Percentiles rank a stretch among this genome's conserved stretches.
Conservation (phyloP, 2,329 filamentous ascomycete genomes). For the Shiraia bambusicola region DNA sequence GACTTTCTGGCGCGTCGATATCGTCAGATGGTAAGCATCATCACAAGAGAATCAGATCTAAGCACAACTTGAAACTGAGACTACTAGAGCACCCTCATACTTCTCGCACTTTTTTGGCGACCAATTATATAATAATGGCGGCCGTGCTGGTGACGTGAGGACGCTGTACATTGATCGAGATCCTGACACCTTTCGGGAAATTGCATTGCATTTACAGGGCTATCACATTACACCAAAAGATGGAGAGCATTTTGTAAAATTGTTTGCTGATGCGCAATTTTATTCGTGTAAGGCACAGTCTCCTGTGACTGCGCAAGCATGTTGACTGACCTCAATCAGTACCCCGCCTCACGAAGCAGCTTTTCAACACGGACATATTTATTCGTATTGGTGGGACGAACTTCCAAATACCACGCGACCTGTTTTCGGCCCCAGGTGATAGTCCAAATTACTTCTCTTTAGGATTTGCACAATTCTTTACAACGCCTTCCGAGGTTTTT, state of each 20-base stretch:
- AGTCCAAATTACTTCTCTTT: constrained; percentile 95
- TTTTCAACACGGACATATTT: constrained; percentile 90
- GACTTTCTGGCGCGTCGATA: constrained; percentile 68
- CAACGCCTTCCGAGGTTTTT: constrained; percentile 75
- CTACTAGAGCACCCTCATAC: constrained; percentile 81
- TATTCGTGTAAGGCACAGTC: constrained; percentile 67
- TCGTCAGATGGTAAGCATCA: constrained; percentile 66
- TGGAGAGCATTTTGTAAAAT: constrained; percentile 82
- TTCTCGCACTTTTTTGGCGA: constrained; percentile 92
- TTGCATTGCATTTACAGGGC: constrained; percentile 84
- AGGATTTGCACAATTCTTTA: constrained; percentile 86
- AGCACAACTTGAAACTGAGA: constrained; percentile 46
- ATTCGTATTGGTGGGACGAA: constrained; percentile 84
- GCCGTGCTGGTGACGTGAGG: constrained; percentile 62
- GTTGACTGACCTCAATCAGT: constrained; percentile 54
- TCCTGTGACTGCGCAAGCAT: constrained; percentile 2
- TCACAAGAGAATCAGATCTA: neutral
- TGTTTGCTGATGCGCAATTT: constrained; percentile 94
- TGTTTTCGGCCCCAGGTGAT: constrained; percentile 83
- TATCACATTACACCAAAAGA: constrained; percentile 84
- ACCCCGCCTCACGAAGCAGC: constrained; percentile 83
- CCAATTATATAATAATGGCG: constrained; percentile 68
- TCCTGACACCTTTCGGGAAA: constrained; percentile 83
- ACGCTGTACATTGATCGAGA: constrained; percentile 96
- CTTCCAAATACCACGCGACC: constrained; percentile 86